Conservation (phyloP, 2,329 filamentous ascomycete genomes). For the Albophoma yamanashiensis region DNA sequence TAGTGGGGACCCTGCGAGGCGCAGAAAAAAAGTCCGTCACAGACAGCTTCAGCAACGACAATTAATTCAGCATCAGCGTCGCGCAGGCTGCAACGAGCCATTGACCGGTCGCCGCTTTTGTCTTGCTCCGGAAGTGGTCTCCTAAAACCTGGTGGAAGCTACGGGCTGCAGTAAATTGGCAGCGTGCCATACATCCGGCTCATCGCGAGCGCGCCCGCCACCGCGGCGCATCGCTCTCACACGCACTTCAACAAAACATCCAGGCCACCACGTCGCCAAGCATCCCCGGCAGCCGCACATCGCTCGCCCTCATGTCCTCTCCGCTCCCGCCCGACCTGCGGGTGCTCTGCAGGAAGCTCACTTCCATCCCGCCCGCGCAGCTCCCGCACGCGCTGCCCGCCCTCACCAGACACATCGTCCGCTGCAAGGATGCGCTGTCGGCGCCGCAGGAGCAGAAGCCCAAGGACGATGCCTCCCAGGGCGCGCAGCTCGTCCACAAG, state of each 20-base stretch:
- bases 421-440: conserved; percentile 52
- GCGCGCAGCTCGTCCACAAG: conserved; percentile 64
- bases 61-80: background rate
- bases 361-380: conserved; percentile 59
- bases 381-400: conserved; percentile 64
- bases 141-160: background rate
- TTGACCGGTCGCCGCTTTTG: background rate
- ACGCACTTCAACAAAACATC: background rate
- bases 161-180: background rate
- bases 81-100: background rate
- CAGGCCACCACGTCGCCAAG: background rate
- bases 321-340: conserved; percentile 41
- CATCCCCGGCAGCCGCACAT: background rate
- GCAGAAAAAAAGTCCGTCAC: conserved; percentile 12
- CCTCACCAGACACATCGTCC: conserved; percentile 50
- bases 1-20: background rate
- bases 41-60: background rate
- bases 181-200: too few species aligned
- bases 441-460: conserved; percentile 47
- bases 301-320: conserved; percentile 11
- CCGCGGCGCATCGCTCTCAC: background rate
- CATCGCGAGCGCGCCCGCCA: background rate
- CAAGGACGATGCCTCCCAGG: conserved; percentile 53
- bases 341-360: conserved; percentile 58
- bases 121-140: background rate